Conservation (phyloP, 2,329 filamentous ascomycete genomes). For the Trichoderma sp. region DNA sequence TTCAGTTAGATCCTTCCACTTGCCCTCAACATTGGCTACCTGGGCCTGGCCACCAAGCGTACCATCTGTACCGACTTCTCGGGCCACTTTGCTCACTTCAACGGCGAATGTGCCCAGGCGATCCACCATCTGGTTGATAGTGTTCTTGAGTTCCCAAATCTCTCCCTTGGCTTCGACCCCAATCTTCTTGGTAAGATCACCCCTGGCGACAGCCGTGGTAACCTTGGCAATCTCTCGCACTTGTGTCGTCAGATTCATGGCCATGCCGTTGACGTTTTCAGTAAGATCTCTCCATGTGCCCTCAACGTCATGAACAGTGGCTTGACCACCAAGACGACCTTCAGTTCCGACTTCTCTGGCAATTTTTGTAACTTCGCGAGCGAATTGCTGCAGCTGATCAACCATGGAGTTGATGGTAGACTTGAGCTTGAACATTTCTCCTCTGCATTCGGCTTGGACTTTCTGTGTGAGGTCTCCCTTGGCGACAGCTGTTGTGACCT, state of each 20-base stretch:
- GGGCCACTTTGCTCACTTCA: constrained; percentile 92
- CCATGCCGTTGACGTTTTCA: constrained; percentile 97
- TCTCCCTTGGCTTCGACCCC: constrained; percentile 91
- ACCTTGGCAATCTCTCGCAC: constrained; percentile 97
- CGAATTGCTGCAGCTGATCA: constrained; percentile 94
- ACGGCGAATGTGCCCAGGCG: constrained; percentile 94
- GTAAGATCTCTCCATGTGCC: constrained; percentile 97
- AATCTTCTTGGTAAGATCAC: constrained; percentile 95
- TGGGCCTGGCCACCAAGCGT: constrained; percentile 91
- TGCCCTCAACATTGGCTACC: constrained; percentile 92
- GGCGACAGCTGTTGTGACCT: constrained; percentile 70
- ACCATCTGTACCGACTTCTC: constrained; percentile 95
- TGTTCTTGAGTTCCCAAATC: constrained; percentile 93
- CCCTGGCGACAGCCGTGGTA: constrained; percentile 90
- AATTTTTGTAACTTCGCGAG: constrained; percentile 94
- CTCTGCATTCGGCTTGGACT: constrained; percentile 88
- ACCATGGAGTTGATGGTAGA: constrained; percentile 99
- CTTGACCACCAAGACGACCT: constrained; percentile 89
- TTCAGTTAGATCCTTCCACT: constrained; percentile 96
- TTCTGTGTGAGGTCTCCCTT: constrained; percentile 94
- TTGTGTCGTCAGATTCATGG: constrained; percentile 95
- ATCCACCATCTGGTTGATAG: constrained; percentile 99
- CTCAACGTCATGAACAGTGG: constrained; percentile 92
- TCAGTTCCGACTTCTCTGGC: constrained; percentile 96
- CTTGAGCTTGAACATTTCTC: constrained; percentile 92